phyloP scores from a whole-genome alignment of 768 basidiomycete genomes.

The Tylopilus sp. region DNA sequence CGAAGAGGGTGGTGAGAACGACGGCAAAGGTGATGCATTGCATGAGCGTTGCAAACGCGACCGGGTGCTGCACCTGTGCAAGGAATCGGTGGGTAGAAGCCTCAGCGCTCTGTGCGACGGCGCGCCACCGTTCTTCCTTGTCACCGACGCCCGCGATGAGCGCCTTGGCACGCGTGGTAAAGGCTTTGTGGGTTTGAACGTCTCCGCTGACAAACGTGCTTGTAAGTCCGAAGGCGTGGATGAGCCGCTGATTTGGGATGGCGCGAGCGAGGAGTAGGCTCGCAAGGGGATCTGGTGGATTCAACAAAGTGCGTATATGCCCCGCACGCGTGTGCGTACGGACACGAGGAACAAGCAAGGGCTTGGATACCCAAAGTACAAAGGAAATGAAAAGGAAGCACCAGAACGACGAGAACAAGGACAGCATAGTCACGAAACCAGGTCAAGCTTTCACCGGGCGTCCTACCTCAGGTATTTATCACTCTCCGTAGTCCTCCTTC shows the following conservation, averaged over 20 bases:
- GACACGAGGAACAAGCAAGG: background rate
- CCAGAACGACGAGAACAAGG: background rate
- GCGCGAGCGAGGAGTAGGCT: slow-evolving; percentile 21
- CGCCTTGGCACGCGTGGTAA: slow-evolving; percentile 21
- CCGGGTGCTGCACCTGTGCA: background rate
- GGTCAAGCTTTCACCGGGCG: background rate
- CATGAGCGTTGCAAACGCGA: slow-evolving; percentile 37
- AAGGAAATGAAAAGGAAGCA: background rate
- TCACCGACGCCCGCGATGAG: slow-evolving; percentile 13
- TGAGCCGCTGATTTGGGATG: slow-evolving; percentile 21
- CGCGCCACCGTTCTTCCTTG: slow-evolving; percentile 12
- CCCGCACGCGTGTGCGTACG: slow-evolving; percentile 9
- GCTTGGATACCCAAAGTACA: background rate
- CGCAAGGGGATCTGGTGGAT: slow-evolving; percentile 12
- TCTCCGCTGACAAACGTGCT: slow-evolving; percentile 53
- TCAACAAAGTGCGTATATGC: slow-evolving; percentile 11
- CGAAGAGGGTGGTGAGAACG: slow-evolving; percentile 41
- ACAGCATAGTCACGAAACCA: slow-evolving; percentile 2
- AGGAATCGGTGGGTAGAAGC: slow-evolving; percentile 10
- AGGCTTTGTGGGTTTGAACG: slow-evolving; percentile 24
- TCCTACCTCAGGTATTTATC: slow-evolving; percentile 11
- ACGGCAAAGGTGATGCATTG: slow-evolving; percentile 42
- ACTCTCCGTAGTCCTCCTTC: background rate
- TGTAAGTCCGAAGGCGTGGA: slow-evolving; percentile 30
- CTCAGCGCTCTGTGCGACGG: slow-evolving; percentile 14